These are phyloP conservation scores for Diversispora epigaea DNA, from an alignment of 192 early-diverging fungal species.

Conservation along the genomic window DNA sequence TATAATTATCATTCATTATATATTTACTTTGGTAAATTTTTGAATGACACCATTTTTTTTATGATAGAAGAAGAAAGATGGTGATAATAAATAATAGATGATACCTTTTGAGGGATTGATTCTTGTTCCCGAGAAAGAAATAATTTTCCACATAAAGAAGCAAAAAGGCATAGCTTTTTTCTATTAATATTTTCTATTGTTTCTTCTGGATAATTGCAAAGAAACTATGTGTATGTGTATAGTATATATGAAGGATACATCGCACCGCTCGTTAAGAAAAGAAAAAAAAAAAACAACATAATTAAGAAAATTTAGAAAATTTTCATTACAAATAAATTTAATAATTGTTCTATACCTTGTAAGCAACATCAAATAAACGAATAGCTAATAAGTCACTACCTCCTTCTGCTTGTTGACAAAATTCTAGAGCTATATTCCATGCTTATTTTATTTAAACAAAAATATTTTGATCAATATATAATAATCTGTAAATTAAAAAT, in stretches of 20 bases:
- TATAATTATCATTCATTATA: not conserved
- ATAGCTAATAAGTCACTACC: conserved; percentile 19
- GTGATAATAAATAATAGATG: not conserved
- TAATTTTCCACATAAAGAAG: conserved; percentile 17
- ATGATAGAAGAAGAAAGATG: not conserved
- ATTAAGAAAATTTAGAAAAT: not conserved
- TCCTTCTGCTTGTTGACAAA: conserved; percentile 21
- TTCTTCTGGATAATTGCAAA: conserved; percentile 19
- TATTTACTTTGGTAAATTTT: not conserved
- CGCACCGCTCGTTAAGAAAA: no score
- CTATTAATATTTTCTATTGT: conserved; percentile 23
- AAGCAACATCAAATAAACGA: conserved; percentile 26
- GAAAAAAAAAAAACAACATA: not conserved
- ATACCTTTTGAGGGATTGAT: conserved; percentile 13
- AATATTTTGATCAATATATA: not conserved
- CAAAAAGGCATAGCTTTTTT: conserved; percentile 32
- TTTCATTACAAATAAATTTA: not conserved
- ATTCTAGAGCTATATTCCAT: conserved; percentile 35
- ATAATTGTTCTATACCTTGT: conserved; percentile 6
- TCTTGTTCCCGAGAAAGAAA: conserved; percentile 19
- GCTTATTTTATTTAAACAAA: conserved; percentile 9
- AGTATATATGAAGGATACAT: no score
- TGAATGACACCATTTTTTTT: not conserved
- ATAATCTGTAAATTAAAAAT: no score
- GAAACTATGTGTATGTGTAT: not conserved